Evolutionary conservation across 2,329 filamentous ascomycete genomes (phyloP).

Genomic region (Neofusicoccum sp.): DNA sequence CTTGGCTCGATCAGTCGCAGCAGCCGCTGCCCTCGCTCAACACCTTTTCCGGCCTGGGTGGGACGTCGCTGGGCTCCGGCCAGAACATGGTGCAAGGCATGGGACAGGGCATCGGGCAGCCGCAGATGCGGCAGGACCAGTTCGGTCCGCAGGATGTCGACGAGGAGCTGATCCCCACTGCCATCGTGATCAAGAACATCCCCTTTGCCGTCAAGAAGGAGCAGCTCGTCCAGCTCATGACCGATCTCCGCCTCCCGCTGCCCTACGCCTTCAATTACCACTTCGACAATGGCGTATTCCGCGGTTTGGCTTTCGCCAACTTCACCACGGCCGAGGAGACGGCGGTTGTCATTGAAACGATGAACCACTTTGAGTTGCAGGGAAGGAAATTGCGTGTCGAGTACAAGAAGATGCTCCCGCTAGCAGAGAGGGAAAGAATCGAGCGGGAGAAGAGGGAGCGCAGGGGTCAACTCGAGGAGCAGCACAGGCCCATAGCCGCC

Average conservation of each 20-base stretch:
- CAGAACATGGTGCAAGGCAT: constrained; percentile 12
- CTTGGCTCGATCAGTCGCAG: constrained; percentile 63
- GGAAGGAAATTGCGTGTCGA: constrained; percentile 93
- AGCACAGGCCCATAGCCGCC: constrained; percentile 74
- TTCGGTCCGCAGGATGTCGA: constrained; percentile 57
- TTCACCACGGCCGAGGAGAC: constrained; percentile 97
- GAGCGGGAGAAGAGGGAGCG: constrained; percentile 97
- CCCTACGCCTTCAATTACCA: constrained; percentile 99
- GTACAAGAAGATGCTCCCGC: constrained; percentile 99
- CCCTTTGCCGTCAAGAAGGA: constrained; percentile 98
- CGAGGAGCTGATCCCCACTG: constrained; percentile 94
- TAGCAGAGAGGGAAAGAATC: constrained; percentile 91
- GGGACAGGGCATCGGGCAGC: constrained; percentile 17
- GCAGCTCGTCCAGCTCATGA: constrained; percentile 89
- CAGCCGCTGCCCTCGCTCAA: constrained; percentile 46
- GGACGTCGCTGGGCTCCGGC: constrained; percentile 27
- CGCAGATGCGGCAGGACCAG: constrained; percentile 45
- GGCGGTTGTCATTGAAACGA: constrained; percentile 83
- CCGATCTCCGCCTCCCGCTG: constrained; percentile 87
- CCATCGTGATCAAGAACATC: constrained; percentile 99
- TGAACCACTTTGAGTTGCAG: constrained; percentile 96
- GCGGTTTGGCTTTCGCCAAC: constrained; percentile 95
- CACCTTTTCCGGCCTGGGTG: constrained; percentile 43
- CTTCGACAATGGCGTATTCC: constrained; percentile 96
- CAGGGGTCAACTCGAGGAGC: constrained; percentile 93